Evolutionary conservation across 306 rosid species (phyloP).

Genomic region (Pachyrhizus erosus): DNA sequence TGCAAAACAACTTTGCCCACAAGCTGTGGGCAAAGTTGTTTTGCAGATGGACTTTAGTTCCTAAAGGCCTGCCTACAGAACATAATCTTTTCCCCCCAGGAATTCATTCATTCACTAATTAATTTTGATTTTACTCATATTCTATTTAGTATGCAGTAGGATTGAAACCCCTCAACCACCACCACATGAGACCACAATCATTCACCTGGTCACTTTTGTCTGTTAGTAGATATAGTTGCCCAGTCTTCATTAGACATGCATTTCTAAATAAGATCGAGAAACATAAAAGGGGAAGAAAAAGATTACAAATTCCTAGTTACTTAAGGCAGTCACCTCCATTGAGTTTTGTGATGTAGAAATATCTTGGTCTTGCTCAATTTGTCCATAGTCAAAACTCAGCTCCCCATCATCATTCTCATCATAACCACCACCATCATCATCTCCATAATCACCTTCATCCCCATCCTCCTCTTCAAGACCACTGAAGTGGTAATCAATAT

Average conservation of each 20-base stretch:
- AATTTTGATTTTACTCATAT: constrained; percentile 11
- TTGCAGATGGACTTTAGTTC: constrained; percentile 16
- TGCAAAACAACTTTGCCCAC: background rate
- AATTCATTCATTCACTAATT: constrained; percentile 20
- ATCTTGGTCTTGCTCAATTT: constrained; percentile 64
- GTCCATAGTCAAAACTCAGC: constrained; percentile 84
- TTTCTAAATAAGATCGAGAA: constrained; percentile 31
- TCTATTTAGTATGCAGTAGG: constrained; percentile 24
- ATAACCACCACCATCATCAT: constrained; percentile 53
- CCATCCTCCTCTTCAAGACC: constrained; percentile 82
- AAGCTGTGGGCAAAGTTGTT: too few species aligned
- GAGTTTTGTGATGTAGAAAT: constrained; percentile 61
- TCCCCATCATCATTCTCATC: constrained; percentile 81
- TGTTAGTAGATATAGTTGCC: background rate
- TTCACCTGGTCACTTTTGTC: constrained; percentile 21
- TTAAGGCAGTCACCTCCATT: constrained; percentile 66
- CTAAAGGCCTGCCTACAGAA: constrained; percentile 20
- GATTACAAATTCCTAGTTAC: constrained; percentile 15
- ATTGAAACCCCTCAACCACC: constrained; percentile 11
- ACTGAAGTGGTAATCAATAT: constrained; percentile 89
- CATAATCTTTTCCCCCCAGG: background rate
- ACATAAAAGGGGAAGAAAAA: background rate
- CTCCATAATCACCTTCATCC: constrained; percentile 58
- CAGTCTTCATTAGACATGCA: constrained; percentile 12
- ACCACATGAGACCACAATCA: background rate